Conservation (phyloP, 306 rosid genomes). For the Vicia villosa region DNA sequence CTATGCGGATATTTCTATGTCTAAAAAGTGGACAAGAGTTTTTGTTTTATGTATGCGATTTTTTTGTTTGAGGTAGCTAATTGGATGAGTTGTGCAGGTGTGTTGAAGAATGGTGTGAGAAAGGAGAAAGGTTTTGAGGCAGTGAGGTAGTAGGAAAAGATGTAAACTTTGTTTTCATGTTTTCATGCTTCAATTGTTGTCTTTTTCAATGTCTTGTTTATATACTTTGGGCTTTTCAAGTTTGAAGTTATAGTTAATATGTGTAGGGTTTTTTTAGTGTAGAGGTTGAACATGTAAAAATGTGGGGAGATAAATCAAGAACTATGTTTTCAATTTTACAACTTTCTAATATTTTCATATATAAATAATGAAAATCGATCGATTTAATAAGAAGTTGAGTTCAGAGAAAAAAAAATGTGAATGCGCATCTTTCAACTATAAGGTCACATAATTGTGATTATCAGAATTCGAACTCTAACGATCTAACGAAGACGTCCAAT, state of each 20-base stretch:
- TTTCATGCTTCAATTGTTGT: slow-evolving; percentile 52
- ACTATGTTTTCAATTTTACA: slow-evolving; percentile 43
- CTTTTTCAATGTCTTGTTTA: slow-evolving; percentile 57
- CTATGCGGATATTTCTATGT: slow-evolving; percentile 24
- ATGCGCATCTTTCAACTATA: too few relatives aligned
- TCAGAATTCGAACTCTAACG: too few relatives aligned
- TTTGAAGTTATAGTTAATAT: slow-evolving; percentile 41
- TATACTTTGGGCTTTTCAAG: slow-evolving; percentile 39
- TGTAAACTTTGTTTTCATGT: slow-evolving; percentile 47
- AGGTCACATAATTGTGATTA: too few relatives aligned
- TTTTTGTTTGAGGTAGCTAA: slow-evolving; percentile 44
- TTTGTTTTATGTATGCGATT: slow-evolving; percentile 3
- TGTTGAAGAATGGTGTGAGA: slow-evolving; percentile 74
- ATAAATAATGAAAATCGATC: too few relatives aligned
- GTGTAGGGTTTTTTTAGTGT: slow-evolving; percentile 44
- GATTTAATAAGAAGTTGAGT: too few relatives aligned
- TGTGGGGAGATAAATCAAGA: slow-evolving; percentile 28
- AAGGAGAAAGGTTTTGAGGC: slow-evolving; percentile 61
- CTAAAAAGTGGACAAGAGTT: not conserved
- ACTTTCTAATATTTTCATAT: slow-evolving; percentile 31
- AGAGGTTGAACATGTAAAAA: slow-evolving; percentile 54
- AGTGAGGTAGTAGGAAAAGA: slow-evolving; percentile 53
- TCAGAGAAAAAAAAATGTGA: too few relatives aligned
- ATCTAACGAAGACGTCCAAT: too few relatives aligned
- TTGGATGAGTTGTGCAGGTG: slow-evolving; percentile 66